Percentiles rank a stretch among this genome's conserved stretches.
phyloP scores from a whole-genome alignment of 2,329 filamentous ascomycete species.

The Cercospora citrullina region DNA sequence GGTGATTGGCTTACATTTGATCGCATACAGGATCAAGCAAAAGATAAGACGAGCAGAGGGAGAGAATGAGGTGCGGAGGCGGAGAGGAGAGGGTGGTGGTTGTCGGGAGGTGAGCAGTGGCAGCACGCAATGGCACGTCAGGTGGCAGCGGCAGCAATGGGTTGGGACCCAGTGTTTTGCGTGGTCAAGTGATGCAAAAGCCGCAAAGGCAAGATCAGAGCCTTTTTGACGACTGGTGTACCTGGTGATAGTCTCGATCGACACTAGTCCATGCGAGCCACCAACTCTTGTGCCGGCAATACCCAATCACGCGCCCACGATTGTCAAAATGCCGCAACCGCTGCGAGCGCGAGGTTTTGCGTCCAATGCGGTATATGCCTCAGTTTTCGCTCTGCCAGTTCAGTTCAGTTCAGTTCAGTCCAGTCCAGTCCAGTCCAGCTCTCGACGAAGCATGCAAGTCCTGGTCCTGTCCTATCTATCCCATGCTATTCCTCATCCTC shows the following conservation, averaged over 20 bases:
- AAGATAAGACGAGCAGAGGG: background rate
- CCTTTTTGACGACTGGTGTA: background rate
- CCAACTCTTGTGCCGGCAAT: background rate
- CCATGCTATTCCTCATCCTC: background rate
- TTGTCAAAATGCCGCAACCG: background rate
- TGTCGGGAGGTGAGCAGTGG: background rate
- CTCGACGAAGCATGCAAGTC: background rate
- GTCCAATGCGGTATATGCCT: background rate
- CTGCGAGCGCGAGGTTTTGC: background rate
- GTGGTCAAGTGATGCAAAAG: conserved; percentile 5
- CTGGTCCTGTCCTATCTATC: background rate
- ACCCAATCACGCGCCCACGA: background rate
- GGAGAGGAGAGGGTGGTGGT: background rate
- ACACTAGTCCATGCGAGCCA: background rate
- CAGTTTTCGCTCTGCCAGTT: background rate
- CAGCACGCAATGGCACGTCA: background rate
- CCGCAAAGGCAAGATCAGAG: background rate
- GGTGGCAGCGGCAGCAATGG: background rate
- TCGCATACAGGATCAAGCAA: conserved; percentile 5
- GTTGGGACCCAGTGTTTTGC: background rate
- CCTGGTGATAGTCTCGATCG: conserved; percentile 1
- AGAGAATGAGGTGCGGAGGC: background rate
- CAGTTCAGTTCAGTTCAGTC: background rate
- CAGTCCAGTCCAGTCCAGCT: background rate
- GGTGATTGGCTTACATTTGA: conserved; percentile 5